phyloP scores from a whole-genome alignment of 2,329 filamentous ascomycete species.

The Hortaea sp. region DNA sequence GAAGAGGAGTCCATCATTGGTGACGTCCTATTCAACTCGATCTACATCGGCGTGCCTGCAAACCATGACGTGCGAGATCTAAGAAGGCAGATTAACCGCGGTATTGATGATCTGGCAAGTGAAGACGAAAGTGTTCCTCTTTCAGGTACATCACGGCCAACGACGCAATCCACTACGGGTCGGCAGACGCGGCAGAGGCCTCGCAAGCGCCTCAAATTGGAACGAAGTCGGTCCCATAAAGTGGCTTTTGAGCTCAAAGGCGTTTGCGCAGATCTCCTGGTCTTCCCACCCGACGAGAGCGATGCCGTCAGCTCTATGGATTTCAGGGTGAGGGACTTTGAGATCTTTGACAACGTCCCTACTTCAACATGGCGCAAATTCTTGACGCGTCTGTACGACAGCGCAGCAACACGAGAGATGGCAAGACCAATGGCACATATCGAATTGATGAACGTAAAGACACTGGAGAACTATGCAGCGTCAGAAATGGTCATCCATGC shows the following conservation, averaged over 20 bases:
- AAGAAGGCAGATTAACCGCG: constrained; percentile 72
- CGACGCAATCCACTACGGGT: constrained; percentile 25
- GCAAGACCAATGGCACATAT: constrained; percentile 83
- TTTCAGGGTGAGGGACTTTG: constrained; percentile 69
- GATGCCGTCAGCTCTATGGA: constrained; percentile 86
- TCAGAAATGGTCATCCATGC: constrained; percentile 68
- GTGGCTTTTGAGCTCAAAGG: constrained; percentile 89
- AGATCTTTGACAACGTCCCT: constrained; percentile 87
- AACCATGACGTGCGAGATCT: constrained; percentile 73
- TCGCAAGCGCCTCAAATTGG: constrained; percentile 52
- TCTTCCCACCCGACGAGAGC: constrained; percentile 63
- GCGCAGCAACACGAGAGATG: constrained; percentile 67
- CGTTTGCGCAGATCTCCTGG: constrained; percentile 69
- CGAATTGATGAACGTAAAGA: constrained; percentile 79
- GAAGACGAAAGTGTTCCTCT: constrained; percentile 86
- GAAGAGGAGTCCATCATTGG: constrained; percentile 82
- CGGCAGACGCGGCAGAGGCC: constrained; percentile 15
- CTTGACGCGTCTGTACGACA: constrained; percentile 82
- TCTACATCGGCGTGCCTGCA: constrained; percentile 87
- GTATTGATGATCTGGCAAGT: constrained; percentile 74
- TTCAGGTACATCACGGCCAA: constrained; percentile 51
- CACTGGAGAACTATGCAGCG: constrained; percentile 71
- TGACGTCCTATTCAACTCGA: constrained; percentile 96
- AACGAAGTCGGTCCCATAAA: constrained; percentile 83
- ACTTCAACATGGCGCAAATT: constrained; percentile 99